A percentile compares a stretch with the other conserved stretches of the same genome.
Conservation (phyloP, 2,329 filamentous ascomycete genomes). For the Neofusicoccum ribis region DNA sequence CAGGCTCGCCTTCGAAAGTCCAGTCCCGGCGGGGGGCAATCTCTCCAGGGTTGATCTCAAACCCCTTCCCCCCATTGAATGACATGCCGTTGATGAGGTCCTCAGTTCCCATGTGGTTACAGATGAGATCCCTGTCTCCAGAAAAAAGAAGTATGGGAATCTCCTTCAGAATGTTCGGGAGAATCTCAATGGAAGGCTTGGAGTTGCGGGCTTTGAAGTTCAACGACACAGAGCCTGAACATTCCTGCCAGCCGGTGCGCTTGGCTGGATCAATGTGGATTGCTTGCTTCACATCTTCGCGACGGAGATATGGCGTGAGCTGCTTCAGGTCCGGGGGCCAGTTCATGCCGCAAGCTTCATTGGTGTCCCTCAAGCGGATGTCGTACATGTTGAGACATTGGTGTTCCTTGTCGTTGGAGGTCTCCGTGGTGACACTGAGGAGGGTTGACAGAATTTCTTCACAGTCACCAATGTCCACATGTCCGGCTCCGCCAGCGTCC, state of each 20-base stretch:
- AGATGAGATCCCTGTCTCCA: constrained; percentile 90
- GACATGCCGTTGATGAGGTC: constrained; percentile 83
- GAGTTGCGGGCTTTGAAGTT: constrained; percentile 73
- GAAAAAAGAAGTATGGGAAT: constrained; percentile 86
- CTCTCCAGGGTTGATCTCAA: constrained; percentile 81
- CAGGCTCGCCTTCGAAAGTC: constrained; percentile 85
- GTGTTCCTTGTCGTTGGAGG: constrained; percentile 51
- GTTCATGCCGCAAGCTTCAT: constrained; percentile 88
- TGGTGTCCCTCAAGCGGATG: constrained; percentile 73
- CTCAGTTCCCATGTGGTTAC: constrained; percentile 95
- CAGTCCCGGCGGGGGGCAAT: constrained; percentile 92
- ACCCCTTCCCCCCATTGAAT: constrained; percentile 90
- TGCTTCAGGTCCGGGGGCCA: constrained; percentile 85
- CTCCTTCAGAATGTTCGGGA: constrained; percentile 76
- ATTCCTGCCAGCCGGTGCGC: constrained; percentile 87
- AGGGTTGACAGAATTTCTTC: constrained; percentile 76
- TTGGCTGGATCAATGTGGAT: constrained; percentile 82
- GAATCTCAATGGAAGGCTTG: constrained; percentile 68
- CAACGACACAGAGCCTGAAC: constrained; percentile 72
- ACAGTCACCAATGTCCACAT: constrained; percentile 70
- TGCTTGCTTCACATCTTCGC: constrained; percentile 73
- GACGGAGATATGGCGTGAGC: constrained; percentile 82
- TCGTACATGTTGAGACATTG: constrained; percentile 97
- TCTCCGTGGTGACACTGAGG: constrained; percentile 63
- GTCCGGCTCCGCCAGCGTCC: constrained; percentile 58